Evolutionary conservation across 495 filamentous ascomycete genomes (phyloP).

Genomic region (Umbilicaria muhlenbergii): DNA sequence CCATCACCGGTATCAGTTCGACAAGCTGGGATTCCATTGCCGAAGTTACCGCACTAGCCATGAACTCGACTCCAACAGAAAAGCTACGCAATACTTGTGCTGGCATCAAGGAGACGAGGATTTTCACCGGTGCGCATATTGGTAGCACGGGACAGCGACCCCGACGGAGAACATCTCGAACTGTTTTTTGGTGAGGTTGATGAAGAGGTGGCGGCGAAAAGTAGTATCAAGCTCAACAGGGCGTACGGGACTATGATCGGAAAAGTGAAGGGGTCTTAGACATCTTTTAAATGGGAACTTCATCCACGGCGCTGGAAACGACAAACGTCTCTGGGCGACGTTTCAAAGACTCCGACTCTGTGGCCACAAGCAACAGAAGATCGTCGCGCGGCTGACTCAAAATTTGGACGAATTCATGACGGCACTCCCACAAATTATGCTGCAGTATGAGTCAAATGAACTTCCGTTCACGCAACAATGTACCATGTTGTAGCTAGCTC

Average conservation of each 20-base stretch:
- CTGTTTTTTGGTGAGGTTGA: conserved; percentile 8
- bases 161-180: conserved; percentile 9
- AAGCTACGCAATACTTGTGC: conserved; percentile 4
- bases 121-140: conserved; percentile 1
- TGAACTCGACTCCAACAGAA: background rate
- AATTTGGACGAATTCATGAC: no score
- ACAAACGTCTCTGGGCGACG: no score
- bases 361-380: no score
- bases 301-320: no score
- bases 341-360: no score
- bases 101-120: background rate
- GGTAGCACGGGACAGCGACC: background rate
- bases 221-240: conserved; percentile 6
- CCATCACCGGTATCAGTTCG: conserved; percentile 4
- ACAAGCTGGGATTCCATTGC: conserved; percentile 12
- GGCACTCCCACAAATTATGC: no score
- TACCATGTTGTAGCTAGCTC: no score
- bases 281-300: no score
- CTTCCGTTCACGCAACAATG: no score
- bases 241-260: conserved; percentile 6
- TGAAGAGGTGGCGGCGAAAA: background rate
- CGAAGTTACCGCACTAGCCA: conserved; percentile 6
- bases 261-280: no score
- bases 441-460: no score
- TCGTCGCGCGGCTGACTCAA: no score